Evolutionary conservation across 2,329 filamentous ascomycete species (phyloP).

Genomic region (Phialophora chinensis): DNA sequence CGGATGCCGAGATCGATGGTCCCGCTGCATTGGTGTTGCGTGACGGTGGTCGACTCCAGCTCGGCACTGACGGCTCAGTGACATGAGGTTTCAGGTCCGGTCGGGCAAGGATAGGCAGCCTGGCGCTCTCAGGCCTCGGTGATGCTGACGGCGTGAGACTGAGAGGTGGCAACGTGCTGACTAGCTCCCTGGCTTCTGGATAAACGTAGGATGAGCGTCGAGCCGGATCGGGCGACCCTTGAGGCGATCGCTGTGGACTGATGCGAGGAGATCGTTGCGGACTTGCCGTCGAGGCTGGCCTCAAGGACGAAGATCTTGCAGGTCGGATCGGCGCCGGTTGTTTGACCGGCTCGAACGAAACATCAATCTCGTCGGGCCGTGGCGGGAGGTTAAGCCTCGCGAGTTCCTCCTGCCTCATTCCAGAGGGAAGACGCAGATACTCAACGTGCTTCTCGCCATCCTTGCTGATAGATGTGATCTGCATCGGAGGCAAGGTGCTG

Average conservation of each 20-base stretch:
- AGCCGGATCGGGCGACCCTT: conserved; percentile 20
- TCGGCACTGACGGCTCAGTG: conserved; percentile 22
- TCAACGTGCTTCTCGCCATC: conserved; percentile 39
- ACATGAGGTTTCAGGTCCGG: conserved; percentile 35
- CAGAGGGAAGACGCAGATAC: conserved; percentile 37
- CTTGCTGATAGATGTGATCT: conserved; percentile 56
- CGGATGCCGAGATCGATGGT: conserved; percentile 37
- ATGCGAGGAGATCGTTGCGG: conserved; percentile 27
- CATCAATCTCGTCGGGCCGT: conserved; percentile 39
- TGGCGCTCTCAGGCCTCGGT: conserved; percentile 24
- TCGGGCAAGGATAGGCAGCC: conserved; percentile 32
- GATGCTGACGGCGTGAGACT: conserved; percentile 27
- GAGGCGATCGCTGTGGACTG: conserved; percentile 29
- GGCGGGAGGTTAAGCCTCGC: conserved; percentile 39
- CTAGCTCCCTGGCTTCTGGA: conserved; percentile 35
- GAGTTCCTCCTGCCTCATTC: conserved; percentile 36
- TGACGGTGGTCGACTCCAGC: conserved; percentile 19
- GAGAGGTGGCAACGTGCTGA: conserved; percentile 38
- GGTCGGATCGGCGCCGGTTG: conserved; percentile 23
- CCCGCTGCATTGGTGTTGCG: conserved; percentile 7
- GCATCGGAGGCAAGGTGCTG: conserved; percentile 89
- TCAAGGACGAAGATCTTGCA: conserved; percentile 25
- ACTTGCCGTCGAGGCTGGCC: conserved; percentile 26
- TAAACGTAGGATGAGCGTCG: conserved; percentile 18
- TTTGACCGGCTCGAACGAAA: conserved; percentile 22